These are phyloP conservation scores for Pharnaceum exiguum DNA, from an alignment of 148 eudicot species.

Conservation along the genomic window DNA sequence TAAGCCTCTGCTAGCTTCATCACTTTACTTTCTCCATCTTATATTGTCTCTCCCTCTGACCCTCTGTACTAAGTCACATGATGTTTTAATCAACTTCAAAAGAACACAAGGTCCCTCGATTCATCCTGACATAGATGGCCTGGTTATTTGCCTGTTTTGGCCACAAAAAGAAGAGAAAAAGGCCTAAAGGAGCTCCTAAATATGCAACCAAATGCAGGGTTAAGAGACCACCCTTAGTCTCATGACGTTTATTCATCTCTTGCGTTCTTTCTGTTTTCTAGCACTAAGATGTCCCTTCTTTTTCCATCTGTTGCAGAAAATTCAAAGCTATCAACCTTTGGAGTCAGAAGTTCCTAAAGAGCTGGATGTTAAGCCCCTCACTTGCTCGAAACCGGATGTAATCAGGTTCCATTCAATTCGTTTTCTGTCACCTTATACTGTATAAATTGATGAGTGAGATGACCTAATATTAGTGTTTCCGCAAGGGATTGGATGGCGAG, in stretches of 20 bases:
- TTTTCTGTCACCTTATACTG: too few species aligned
- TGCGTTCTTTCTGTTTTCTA: not conserved
- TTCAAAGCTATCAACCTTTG: conserved; percentile 46
- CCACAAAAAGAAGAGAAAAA: conserved; percentile 43
- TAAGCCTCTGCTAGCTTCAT: too few species aligned
- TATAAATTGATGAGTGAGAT: too few species aligned
- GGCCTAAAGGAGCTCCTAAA: conserved; percentile 22
- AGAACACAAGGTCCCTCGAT: too few species aligned
- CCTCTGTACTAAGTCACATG: not conserved
- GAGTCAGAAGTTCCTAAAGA: conserved; percentile 24
- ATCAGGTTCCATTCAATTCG: conserved; percentile 25
- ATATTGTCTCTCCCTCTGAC: not conserved
- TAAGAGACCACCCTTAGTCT: conserved; percentile 9
- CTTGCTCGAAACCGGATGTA: conserved; percentile 15
- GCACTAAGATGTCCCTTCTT: too few species aligned
- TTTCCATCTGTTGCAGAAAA: conserved; percentile 29
- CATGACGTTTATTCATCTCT: too few species aligned
- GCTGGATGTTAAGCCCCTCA: not conserved
- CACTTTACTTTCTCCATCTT: not conserved
- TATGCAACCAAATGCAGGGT: conserved; percentile 28
- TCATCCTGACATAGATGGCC: too few species aligned
- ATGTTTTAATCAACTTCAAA: not conserved
- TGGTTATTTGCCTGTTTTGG: conserved; percentile 77
- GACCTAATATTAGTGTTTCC: too few species aligned
- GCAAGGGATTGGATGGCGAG: too few species aligned